Conservation (phyloP, 2,329 filamentous ascomycete species). For the Acrocalymma vagum region DNA sequence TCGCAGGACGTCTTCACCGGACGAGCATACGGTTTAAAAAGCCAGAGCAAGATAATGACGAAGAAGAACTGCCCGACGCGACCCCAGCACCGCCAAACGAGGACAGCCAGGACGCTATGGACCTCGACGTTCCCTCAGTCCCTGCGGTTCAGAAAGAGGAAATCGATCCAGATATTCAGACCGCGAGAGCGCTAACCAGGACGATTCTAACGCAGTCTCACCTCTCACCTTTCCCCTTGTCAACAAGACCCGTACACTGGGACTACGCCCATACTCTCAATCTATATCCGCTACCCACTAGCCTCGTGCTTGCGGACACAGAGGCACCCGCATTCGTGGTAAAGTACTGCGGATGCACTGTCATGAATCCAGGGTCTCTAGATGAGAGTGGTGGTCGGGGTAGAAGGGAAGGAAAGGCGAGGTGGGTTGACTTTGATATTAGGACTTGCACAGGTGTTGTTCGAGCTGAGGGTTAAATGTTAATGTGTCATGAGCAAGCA, state of each 20-base stretch:
- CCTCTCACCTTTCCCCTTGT: slow-evolving; percentile 85
- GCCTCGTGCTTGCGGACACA: slow-evolving; percentile 82
- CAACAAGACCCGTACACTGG: slow-evolving; percentile 85
- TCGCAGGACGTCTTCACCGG: slow-evolving; percentile 79
- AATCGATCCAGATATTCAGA: slow-evolving; percentile 47
- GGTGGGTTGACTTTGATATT: slow-evolving; percentile 85
- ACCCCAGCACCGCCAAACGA: slow-evolving; percentile 16
- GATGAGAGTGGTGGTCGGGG: slow-evolving; percentile 67
- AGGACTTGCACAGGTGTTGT: slow-evolving; percentile 34
- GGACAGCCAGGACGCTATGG: slow-evolving; percentile 49
- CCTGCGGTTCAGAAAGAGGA: slow-evolving; percentile 23
- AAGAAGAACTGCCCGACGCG: slow-evolving; percentile 32
- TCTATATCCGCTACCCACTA: slow-evolving; percentile 87
- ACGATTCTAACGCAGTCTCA: slow-evolving; percentile 91
- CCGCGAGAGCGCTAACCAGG: slow-evolving; percentile 83
- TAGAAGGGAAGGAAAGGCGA: slow-evolving; percentile 69
- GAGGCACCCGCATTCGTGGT: slow-evolving; percentile 84
- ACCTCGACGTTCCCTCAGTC: slow-evolving; percentile 49
- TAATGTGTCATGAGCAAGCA: no score
- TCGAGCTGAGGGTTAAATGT: slow-evolving; percentile 32
- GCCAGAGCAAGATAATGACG: slow-evolving; percentile 48
- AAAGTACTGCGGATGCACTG: slow-evolving; percentile 94
- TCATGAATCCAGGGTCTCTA: slow-evolving; percentile 88
- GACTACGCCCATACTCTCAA: slow-evolving; percentile 80
- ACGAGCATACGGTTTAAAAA: slow-evolving; percentile 76